Conservation (phyloP, 1,284 basidiomycete species). For the Heterobasidion occidentale region DNA sequence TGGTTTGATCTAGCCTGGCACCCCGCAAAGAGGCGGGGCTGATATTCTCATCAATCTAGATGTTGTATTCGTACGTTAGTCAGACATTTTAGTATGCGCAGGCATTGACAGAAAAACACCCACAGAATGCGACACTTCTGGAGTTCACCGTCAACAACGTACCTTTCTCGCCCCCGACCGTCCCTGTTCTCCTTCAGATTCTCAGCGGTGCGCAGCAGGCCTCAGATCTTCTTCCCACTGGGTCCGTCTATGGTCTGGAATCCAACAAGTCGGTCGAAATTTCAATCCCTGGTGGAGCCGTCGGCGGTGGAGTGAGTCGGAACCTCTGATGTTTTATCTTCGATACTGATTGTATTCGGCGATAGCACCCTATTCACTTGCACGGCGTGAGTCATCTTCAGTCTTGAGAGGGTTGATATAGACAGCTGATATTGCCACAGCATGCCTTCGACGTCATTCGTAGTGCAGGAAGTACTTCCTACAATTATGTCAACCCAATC, state of each 20-base stretch:
- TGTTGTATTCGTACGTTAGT: constrained; percentile 15
- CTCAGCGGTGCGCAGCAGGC: constrained; percentile 23
- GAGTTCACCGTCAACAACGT: constrained; percentile 21
- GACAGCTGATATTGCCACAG: neutral
- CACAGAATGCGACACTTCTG: constrained; percentile 1
- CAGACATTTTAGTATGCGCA: neutral
- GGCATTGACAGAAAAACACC: neutral
- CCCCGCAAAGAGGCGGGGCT: constrained; percentile 18
- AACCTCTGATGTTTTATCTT: neutral
- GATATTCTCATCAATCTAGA: constrained; percentile 21
- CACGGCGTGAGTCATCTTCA: constrained; percentile 22
- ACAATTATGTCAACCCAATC: constrained; percentile 32
- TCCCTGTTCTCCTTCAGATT: constrained; percentile 31
- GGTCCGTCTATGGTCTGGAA: constrained; percentile 21
- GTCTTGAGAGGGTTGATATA: neutral
- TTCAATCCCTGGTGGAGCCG: constrained; percentile 21
- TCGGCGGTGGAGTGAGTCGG: constrained; percentile 18
- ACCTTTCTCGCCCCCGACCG: constrained; percentile 17
- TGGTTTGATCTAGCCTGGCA: constrained; percentile 16
- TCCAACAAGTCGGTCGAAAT: constrained; percentile 28
- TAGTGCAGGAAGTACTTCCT: constrained; percentile 16
- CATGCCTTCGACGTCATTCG: constrained; percentile 22
- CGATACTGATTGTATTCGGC: neutral
- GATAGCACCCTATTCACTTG: constrained; percentile 30
- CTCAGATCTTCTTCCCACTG: constrained; percentile 21